Evolutionary conservation across 225 moss, liverwort and hornwort genomes (phyloP).

Genomic region (Sphagnum tenellum): DNA sequence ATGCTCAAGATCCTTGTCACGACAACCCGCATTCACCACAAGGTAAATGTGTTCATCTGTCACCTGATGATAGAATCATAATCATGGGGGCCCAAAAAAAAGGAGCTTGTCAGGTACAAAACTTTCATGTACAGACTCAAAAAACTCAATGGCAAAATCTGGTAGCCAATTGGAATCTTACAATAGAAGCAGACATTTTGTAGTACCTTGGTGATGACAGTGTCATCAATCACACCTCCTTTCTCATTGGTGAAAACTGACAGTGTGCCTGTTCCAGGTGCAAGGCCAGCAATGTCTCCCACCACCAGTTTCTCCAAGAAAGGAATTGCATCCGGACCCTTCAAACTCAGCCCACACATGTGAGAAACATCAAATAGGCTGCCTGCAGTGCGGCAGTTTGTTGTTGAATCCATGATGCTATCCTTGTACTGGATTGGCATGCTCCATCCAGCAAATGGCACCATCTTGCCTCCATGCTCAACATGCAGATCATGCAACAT

Average conservation of each 20-base stretch:
- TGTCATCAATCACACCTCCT: slow-evolving; percentile 93
- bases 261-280: slow-evolving; percentile 74
- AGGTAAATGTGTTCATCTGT: slow-evolving; percentile 91
- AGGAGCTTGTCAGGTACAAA: no score
- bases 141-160: no score
- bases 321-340: slow-evolving; percentile 79
- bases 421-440: slow-evolving; percentile 99
- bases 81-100: no score
- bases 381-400: slow-evolving; percentile 74
- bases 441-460: slow-evolving; percentile 93
- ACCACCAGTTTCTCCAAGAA: slow-evolving; percentile 91
- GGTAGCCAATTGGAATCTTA: no score
- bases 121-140: no score
- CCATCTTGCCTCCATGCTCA: slow-evolving; percentile 97
- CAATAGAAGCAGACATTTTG: no score
- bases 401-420: slow-evolving; percentile 92
- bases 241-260: slow-evolving; percentile 90
- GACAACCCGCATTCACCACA: slow-evolving; percentile 98
- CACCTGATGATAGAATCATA: slow-evolving; percentile 18
- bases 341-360: slow-evolving; percentile 86
- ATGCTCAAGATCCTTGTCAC: slow-evolving; percentile 96
- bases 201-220: slow-evolving; percentile 81
- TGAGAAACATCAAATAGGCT: slow-evolving; percentile 92
- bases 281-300: slow-evolving; percentile 66
- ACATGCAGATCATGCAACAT: slow-evolving; percentile 74